Conservation (phyloP, 2,329 filamentous ascomycete genomes). For the Xylariaceae sp. region DNA sequence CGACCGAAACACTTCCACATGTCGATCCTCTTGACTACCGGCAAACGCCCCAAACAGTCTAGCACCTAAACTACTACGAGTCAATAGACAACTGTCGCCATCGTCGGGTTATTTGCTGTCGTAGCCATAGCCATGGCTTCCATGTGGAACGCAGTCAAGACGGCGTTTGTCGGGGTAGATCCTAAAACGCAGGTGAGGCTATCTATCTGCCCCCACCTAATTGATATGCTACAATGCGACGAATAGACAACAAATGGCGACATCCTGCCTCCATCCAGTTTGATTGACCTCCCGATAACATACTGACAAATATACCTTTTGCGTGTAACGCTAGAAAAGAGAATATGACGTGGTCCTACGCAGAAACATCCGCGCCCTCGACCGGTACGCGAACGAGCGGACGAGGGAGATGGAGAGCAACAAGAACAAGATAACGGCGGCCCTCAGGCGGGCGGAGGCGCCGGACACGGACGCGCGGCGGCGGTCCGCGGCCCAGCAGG, state of each 20-base stretch:
- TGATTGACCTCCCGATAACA: too few relatives aligned
- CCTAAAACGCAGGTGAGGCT: neutral
- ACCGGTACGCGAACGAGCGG: neutral
- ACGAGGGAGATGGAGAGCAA: neutral
- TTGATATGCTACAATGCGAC: neutral
- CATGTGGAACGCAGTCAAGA: neutral
- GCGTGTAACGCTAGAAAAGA: neutral
- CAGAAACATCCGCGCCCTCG: neutral
- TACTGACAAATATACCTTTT: too few relatives aligned
- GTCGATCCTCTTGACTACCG: too few relatives aligned
- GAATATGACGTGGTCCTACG: neutral
- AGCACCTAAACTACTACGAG: too few relatives aligned
- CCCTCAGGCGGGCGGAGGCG: neutral
- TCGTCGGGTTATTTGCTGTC: too few relatives aligned
- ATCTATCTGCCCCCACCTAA: neutral
- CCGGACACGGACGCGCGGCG: conserved; percentile 65
- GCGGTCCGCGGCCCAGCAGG: conserved; percentile 70
- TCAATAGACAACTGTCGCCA: too few relatives aligned
- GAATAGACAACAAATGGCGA: too few relatives aligned
- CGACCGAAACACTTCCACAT: too few relatives aligned
- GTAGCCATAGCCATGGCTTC: neutral
- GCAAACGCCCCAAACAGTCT: too few relatives aligned
- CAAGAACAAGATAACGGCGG: neutral
- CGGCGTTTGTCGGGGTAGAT: neutral
- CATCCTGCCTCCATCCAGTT: too few relatives aligned